A percentile compares a stretch with the other conserved stretches of the same genome.
Evolutionary conservation across 148 eudicot genomes (phyloP).

Genomic region (Vaccinium darrowii): DNA sequence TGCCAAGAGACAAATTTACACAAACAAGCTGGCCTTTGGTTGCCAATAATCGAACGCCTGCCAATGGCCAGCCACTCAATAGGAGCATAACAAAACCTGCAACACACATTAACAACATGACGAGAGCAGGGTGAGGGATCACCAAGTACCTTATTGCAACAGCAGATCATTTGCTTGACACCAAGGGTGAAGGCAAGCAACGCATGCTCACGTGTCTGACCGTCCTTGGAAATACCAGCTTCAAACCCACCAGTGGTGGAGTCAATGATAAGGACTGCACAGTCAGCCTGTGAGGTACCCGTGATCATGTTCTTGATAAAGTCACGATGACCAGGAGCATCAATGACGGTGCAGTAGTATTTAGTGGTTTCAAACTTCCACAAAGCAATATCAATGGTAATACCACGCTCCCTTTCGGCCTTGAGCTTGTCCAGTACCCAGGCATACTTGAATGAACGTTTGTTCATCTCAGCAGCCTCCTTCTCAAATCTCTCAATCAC

Average conservation of each 20-base stretch:
- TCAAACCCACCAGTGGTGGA: constrained; percentile 54
- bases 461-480: constrained; percentile 56
- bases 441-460: constrained; percentile 49
- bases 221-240: constrained; percentile 52
- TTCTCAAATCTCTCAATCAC: constrained; percentile 50
- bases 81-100: not conserved
- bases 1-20: not conserved
- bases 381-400: constrained; percentile 44
- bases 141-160: constrained; percentile 41
- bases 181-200: constrained; percentile 46
- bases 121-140: not conserved
- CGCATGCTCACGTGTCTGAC: constrained; percentile 54
- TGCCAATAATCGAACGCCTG: not conserved
- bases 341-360: constrained; percentile 51
- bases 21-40: not conserved
- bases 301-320: constrained; percentile 54
- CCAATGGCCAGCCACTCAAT: not conserved
- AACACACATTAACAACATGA: not conserved
- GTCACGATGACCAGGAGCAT: constrained; percentile 50
- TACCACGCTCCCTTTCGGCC: constrained; percentile 54
- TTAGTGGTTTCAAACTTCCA: constrained; percentile 52
- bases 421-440: constrained; percentile 53
- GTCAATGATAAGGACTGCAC: constrained; percentile 47
- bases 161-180: constrained; percentile 46
- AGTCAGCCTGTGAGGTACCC: constrained; percentile 50